A percentile compares a stretch with the other conserved stretches of the same genome.
phyloP scores from a whole-genome alignment of 495 filamentous ascomycete species.

The Rhizodiscina lignyota region DNA sequence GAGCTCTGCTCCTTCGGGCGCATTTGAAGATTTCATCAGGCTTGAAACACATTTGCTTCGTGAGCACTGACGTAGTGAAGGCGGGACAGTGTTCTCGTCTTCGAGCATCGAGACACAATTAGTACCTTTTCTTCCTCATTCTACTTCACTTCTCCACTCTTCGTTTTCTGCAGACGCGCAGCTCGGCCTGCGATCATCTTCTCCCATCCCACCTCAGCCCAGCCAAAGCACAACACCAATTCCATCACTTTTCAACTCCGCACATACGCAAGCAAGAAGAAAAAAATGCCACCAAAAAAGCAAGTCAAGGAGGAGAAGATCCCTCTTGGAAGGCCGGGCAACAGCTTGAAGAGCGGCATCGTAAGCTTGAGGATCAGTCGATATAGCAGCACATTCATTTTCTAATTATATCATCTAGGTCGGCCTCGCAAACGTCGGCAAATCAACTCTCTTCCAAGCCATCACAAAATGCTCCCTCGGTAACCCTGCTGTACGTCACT shows the following conservation, averaged over 20 bases:
- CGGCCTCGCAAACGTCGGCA: conserved; percentile 97
- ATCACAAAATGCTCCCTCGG: conserved; percentile 96
- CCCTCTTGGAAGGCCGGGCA: conserved; percentile 84
- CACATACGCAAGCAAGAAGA: too few species aligned
- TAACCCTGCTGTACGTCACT: conserved; percentile 69
- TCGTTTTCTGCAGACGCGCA: conserved; percentile 28
- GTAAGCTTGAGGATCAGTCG: conserved; percentile 44
- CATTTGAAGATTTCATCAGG: too few species aligned
- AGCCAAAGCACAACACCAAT: too few species aligned
- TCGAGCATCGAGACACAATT: too few species aligned
- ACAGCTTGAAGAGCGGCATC: conserved; percentile 99
- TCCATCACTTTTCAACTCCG: too few species aligned
- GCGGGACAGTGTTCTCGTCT: too few species aligned
- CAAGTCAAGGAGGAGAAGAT: conserved; percentile 55
- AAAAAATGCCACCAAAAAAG: conserved; percentile 68
- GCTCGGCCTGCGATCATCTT: conserved; percentile 38
- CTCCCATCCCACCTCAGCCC: conserved; percentile 3
- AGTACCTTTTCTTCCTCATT: too few species aligned
- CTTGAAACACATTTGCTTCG: too few species aligned
- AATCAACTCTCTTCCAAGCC: conserved; percentile 98
- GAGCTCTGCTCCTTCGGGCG: too few species aligned
- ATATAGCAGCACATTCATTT: conserved; percentile 14
- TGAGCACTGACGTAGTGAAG: too few species aligned
- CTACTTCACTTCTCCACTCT: conserved; percentile 40
- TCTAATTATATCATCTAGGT: conserved; percentile 38